Evolutionary conservation across 2,329 filamentous ascomycete genomes (phyloP).

Genomic region (Aspergillus pseudoterreus): DNA sequence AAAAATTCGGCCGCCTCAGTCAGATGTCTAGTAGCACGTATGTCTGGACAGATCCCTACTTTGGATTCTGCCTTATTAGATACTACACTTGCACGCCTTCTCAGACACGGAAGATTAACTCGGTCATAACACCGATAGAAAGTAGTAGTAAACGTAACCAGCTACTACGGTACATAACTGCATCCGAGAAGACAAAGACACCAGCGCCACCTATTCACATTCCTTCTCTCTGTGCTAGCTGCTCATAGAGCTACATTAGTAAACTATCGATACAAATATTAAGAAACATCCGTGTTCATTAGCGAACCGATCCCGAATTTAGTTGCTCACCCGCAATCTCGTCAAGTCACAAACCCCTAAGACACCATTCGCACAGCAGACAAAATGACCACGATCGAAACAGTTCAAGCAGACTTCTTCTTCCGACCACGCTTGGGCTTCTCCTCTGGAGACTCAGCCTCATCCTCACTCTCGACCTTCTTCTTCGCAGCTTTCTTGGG

Average conservation of each 20-base stretch:
- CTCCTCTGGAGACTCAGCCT: constrained; percentile 13
- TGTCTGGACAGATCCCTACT: not conserved
- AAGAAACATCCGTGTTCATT: too few relatives aligned
- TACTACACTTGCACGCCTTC: not conserved
- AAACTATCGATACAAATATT: too few relatives aligned
- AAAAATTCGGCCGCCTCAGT: constrained; percentile 45
- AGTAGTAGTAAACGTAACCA: too few relatives aligned
- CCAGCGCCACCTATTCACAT: too few relatives aligned
- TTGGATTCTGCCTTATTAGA: not conserved
- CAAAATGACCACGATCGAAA: not conserved
- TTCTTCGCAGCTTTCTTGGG: constrained; percentile 10
- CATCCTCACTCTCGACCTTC: constrained; percentile 13
- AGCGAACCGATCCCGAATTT: not conserved
- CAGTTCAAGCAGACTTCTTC: constrained; percentile 16
- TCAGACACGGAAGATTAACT: too few relatives aligned
- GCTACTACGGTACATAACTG: too few relatives aligned
- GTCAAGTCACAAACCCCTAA: too few relatives aligned
- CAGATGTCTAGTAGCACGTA: not conserved
- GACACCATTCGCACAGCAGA: not conserved
- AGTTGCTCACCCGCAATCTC: not conserved
- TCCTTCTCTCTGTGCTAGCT: not conserved
- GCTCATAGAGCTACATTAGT: not conserved
- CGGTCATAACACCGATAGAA: too few relatives aligned
- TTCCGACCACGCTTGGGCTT: constrained; percentile 24
- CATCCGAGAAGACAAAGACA: too few relatives aligned